phyloP scores from a whole-genome alignment of 345 rosid genomes.

The Lumnitzera racemosa region DNA sequence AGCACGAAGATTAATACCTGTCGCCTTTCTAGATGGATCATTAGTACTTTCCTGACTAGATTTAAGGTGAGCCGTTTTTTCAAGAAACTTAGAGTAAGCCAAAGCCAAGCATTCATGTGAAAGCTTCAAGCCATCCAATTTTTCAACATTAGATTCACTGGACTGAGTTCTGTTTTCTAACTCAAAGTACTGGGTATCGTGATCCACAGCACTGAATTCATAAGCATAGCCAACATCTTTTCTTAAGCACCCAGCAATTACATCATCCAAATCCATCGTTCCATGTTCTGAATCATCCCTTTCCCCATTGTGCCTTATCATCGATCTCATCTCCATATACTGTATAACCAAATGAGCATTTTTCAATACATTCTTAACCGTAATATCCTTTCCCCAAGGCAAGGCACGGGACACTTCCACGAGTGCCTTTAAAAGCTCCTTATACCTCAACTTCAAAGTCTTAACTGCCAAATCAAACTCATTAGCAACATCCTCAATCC shows the following conservation, averaged over 20 bases:
- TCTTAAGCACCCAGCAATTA: slow-evolving; percentile 38
- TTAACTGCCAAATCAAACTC: slow-evolving; percentile 26
- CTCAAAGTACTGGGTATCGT: slow-evolving; percentile 26
- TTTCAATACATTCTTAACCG: slow-evolving; percentile 54
- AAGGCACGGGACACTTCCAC: slow-evolving; percentile 62
- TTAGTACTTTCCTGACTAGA: slow-evolving; percentile 6
- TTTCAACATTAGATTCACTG: slow-evolving; percentile 1
- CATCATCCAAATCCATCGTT: slow-evolving; percentile 23
- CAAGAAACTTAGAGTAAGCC: slow-evolving; percentile 30
- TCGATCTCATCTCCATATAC: slow-evolving; percentile 66
- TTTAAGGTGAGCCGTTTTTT: slow-evolving; percentile 16
- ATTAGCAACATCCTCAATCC: slow-evolving; percentile 46
- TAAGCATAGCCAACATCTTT: slow-evolving; percentile 26
- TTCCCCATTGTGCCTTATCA: slow-evolving; percentile 22
- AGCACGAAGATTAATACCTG: slow-evolving; percentile 13
- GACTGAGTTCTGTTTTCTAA: slow-evolving; percentile 12
- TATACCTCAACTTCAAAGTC: slow-evolving; percentile 47
- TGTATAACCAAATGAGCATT: slow-evolving; percentile 49
- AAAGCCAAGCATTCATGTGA: slow-evolving; percentile 43
- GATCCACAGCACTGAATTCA: slow-evolving; percentile 12
- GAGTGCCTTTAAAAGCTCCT: slow-evolving; percentile 51
- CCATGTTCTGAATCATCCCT: background rate
- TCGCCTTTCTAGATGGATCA: slow-evolving; percentile 6
- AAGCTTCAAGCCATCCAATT: slow-evolving; percentile 23
- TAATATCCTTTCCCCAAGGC: slow-evolving; percentile 85